phyloP scores from a whole-genome alignment of 768 basidiomycete species.

The Trametes gibbosa region DNA sequence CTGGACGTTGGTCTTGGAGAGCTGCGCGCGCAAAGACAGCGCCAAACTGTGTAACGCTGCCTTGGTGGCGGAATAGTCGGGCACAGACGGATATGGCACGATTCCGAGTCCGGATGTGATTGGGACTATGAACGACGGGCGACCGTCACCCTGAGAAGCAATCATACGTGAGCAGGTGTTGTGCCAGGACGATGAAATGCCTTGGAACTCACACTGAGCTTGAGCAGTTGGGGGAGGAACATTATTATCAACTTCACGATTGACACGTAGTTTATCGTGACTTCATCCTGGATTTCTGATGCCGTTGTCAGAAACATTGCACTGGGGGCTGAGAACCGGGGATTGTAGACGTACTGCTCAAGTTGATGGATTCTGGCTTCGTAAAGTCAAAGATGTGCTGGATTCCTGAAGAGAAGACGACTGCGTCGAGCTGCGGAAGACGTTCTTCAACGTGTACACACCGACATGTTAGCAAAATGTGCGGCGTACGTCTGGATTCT shows the following conservation, averaged over 20 bases:
- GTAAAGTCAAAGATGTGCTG: conserved; percentile 50
- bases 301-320: too few relatives aligned
- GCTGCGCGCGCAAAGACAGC: conserved; percentile 44
- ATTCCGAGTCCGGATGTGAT: conserved; percentile 55
- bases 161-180: not conserved
- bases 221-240: conserved; percentile 53
- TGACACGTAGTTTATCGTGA: conserved; percentile 54
- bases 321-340: not conserved
- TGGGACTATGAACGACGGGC: conserved; percentile 46
- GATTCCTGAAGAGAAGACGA: conserved; percentile 52
- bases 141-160: conserved; percentile 38
- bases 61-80: conserved; percentile 57
- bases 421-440: conserved; percentile 46
- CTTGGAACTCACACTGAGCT: conserved; percentile 45
- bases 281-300: conserved; percentile 43
- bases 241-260: conserved; percentile 46
- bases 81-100: conserved; percentile 39
- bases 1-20: conserved; percentile 47
- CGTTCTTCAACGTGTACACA: not conserved
- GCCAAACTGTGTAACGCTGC: conserved; percentile 55
- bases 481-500: conserved; percentile 45
- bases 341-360: conserved; percentile 35
- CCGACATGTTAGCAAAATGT: not conserved
- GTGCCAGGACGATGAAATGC: too few relatives aligned
- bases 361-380: conserved; percentile 39